A percentile compares a stretch with the other conserved stretches of the same genome.
Evolutionary conservation across 2,329 filamentous ascomycete genomes (phyloP).

Genomic region (Dactylellina parvicollis): DNA sequence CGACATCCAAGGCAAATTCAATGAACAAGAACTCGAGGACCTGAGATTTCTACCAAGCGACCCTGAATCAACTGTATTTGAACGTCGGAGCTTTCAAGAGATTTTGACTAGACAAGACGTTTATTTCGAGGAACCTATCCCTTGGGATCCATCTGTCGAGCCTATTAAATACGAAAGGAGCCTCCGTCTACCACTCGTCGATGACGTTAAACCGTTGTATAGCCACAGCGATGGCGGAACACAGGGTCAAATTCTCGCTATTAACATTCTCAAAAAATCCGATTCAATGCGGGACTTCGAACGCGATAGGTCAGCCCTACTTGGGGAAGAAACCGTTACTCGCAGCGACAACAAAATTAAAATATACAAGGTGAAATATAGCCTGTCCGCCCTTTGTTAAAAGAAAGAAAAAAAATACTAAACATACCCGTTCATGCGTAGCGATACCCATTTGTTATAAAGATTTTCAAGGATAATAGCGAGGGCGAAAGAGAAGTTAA

Average conservation of each 20-base stretch:
- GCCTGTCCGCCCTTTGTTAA: no score
- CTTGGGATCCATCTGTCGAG: background rate
- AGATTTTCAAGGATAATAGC: background rate
- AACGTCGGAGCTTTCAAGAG: background rate
- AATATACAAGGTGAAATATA: no score
- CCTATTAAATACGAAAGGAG: background rate
- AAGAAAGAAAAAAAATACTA: no score
- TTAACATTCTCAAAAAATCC: constrained; percentile 5
- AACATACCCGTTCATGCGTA: background rate
- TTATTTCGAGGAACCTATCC: constrained; percentile 5
- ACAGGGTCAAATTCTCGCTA: constrained; percentile 4
- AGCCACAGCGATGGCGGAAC: background rate
- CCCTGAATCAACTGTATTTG: constrained; percentile 3
- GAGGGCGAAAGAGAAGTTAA: background rate
- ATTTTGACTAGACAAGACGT: constrained; percentile 2
- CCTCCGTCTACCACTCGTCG: background rate
- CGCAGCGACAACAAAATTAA: no score
- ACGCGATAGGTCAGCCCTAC: background rate
- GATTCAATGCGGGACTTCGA: background rate
- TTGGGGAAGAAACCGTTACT: no score
- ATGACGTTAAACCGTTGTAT: background rate
- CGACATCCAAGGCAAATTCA: background rate
- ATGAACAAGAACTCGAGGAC: background rate
- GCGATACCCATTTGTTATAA: constrained; percentile 16
- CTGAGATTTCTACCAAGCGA: background rate